Conservation (phyloP, 140 eudicot species). For the Senecio squalidus region DNA sequence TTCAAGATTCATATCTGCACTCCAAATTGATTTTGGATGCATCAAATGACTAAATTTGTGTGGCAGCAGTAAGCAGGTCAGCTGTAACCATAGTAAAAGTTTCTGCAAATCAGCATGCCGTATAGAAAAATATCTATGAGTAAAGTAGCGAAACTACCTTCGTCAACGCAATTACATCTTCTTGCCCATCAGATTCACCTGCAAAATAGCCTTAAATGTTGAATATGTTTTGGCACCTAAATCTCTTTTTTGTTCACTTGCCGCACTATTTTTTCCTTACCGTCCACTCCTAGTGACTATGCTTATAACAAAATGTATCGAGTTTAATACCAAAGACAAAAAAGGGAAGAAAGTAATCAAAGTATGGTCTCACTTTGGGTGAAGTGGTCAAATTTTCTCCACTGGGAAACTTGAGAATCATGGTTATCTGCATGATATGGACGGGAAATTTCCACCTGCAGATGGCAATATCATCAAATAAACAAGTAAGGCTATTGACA, state of each 20-base stretch:
- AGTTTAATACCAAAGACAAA: neutral
- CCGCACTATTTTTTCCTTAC: neutral
- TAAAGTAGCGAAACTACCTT: constrained; percentile 42
- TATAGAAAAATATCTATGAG: neutral
- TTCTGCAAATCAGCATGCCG: constrained; percentile 4
- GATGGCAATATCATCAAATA: neutral
- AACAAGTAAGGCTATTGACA: constrained; percentile 6
- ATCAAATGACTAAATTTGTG: constrained; percentile 42
- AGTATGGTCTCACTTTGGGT: constrained; percentile 56
- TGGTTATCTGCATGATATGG: constrained; percentile 43
- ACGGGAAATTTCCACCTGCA: constrained; percentile 72
- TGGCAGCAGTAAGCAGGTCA: constrained; percentile 71
- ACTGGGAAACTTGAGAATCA: constrained; percentile 46
- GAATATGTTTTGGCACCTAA: neutral
- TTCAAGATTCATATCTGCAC: constrained; percentile 52
- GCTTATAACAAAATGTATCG: neutral
- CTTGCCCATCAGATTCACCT: constrained; percentile 38
- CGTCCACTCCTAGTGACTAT: neutral
- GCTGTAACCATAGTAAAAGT: constrained; percentile 35
- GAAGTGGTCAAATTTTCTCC: constrained; percentile 62
- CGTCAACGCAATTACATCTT: constrained; percentile 56
- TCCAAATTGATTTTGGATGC: constrained; percentile 64
- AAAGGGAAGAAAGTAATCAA: neutral
- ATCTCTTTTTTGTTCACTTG: neutral
- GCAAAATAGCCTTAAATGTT: constrained; percentile 24